Percentiles rank a stretch among this genome's conserved stretches.
Evolutionary conservation across 2,329 filamentous ascomycete genomes (phyloP).

Genomic region (Cadophora sp.): DNA sequence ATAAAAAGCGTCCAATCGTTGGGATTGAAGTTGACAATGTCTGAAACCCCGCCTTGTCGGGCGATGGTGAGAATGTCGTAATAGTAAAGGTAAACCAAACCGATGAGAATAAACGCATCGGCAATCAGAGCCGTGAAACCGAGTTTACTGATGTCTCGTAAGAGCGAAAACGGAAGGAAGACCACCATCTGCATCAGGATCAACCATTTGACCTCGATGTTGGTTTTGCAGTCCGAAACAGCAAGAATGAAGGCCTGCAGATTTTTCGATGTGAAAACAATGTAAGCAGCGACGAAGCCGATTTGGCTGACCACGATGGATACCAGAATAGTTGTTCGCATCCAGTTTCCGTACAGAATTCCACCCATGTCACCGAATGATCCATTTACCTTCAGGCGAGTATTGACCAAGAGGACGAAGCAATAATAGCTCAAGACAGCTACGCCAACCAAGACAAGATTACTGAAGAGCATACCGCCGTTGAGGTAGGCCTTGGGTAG

Average conservation of each 20-base stretch:
- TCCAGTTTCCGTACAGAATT: conserved; percentile 86
- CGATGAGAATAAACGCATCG: conserved; percentile 92
- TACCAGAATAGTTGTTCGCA: conserved; percentile 84
- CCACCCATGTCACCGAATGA: conserved; percentile 98
- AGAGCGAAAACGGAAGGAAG: conserved; percentile 91
- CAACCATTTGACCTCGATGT: conserved; percentile 86
- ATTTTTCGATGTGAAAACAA: conserved; percentile 96
- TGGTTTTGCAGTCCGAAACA: conserved; percentile 84
- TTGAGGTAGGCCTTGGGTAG: conserved; percentile 92
- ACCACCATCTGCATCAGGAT: conserved; percentile 95
- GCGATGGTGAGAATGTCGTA: conserved; percentile 89
- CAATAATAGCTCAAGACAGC: conserved; percentile 94
- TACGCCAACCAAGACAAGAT: conserved; percentile 84
- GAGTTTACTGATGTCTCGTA: conserved; percentile 96
- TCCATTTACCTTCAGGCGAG: conserved; percentile 83
- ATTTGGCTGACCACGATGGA: conserved; percentile 97
- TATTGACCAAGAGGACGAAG: conserved; percentile 91
- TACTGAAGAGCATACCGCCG: conserved; percentile 97
- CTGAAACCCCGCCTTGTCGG: conserved; percentile 73
- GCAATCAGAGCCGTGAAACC: conserved; percentile 93
- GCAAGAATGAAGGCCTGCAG: conserved; percentile 93
- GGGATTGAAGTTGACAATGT: conserved; percentile 90
- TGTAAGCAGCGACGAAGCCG: conserved; percentile 93
- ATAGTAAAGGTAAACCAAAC: conserved; percentile 93
- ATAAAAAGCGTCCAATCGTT: conserved; percentile 97